Conservation (phyloP, 2,329 filamentous ascomycete genomes). For the Curvularia spicifera region DNA sequence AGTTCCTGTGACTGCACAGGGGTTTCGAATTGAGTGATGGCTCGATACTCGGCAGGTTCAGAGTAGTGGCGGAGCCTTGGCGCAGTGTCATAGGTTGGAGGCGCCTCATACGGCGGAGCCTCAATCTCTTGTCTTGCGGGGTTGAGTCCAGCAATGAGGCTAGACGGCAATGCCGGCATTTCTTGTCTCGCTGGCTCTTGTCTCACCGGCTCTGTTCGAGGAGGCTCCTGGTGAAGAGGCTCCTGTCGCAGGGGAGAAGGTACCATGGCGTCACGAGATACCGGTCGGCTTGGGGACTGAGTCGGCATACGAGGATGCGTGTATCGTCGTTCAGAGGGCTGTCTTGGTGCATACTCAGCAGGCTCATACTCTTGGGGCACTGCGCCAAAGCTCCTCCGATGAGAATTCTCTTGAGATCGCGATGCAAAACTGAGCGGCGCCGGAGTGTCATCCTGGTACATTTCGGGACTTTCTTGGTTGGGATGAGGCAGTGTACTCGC, state of each 20-base stretch:
- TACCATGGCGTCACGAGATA: constrained; percentile 43
- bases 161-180: constrained; percentile 32
- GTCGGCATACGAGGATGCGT: constrained; percentile 35
- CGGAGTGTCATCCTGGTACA: constrained; percentile 40
- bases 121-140: constrained; percentile 34
- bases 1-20: constrained; percentile 39
- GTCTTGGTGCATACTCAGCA: constrained; percentile 32
- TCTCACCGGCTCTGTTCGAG: constrained; percentile 42
- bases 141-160: constrained; percentile 43
- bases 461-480: constrained; percentile 27
- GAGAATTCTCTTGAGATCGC: constrained; percentile 38
- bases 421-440: constrained; percentile 41
- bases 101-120: constrained; percentile 29
- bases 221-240: constrained; percentile 34
- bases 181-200: constrained; percentile 44
- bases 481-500: constrained; percentile 40
- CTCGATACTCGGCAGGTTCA: constrained; percentile 43
- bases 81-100: constrained; percentile 31
- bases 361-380: constrained; percentile 35
- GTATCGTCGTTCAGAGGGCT: constrained; percentile 42
- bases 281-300: constrained; percentile 39
- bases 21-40: constrained; percentile 42
- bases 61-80: constrained; percentile 43
- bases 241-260: constrained; percentile 30
- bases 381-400: constrained; percentile 30